Evolutionary conservation across 202 grass and related monocot species (phyloP), one percentile per base, ranked within the genome.

Genomic region (Sporobolus alterniflorus): DNA sequence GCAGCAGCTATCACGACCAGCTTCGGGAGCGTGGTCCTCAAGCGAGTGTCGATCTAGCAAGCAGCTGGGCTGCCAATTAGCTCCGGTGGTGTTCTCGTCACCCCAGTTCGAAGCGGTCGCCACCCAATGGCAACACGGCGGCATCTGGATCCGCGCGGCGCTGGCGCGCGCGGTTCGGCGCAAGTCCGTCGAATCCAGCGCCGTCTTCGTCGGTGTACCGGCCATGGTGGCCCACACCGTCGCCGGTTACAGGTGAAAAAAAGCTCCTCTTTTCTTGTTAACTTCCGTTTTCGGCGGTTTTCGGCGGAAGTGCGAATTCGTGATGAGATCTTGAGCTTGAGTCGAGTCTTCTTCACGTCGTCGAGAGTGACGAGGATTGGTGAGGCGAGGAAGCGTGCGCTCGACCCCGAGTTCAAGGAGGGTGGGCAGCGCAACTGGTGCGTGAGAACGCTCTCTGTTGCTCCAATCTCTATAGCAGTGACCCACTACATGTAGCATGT

Each of bases 391-490:
- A 98, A 98, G 73, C 85, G 85, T 50, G 80, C 36, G 20, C 92
- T 98, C 9, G 96, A 98, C n/a, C 72, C 74, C 26, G 91, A 98
- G 24, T 98, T 98, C 67, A 98, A 98, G 77, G 85, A 95, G 79
- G 96, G 93, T 7, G 96, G 91, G 9, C 89, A 91, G 69, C 91
- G 89, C 49, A 96, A 99, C 73, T 99, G 96, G 96, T 99, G 30
- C 80, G 64, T 62, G 30, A 54, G 26, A 77, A 77, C 16, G 25
- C 29, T 79, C 33, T 72, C 40, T 70, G 24, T 10, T 77, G 21
- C 50, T 46, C 42, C 43, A 56, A 46, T 57, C 1, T 62, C 34
- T 78, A 9, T 73, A 12, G 15, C 7, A 1, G 8, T 13, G 16
- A 50, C 33, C 33, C 25, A 71, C 1, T 44, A 30, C 40, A 25